phyloP scores from a whole-genome alignment of 495 filamentous ascomycete genomes.

The Evansstolkia leycettana region DNA sequence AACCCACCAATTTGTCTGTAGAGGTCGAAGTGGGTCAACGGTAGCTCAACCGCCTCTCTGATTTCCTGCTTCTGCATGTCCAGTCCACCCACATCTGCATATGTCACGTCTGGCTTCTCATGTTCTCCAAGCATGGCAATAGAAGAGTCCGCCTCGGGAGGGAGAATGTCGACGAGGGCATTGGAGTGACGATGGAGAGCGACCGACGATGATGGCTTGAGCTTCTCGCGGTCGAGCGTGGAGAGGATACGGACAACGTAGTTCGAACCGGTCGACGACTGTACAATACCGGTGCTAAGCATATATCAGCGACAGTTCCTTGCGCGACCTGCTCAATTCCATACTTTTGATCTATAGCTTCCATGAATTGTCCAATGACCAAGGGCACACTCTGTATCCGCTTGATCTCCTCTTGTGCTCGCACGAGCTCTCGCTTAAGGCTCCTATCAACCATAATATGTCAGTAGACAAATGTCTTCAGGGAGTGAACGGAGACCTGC shows the following conservation, averaged over 20 bases:
- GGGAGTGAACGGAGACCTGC: constrained; percentile 26
- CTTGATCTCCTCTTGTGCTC: constrained; percentile 98
- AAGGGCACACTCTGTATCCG: constrained; percentile 95
- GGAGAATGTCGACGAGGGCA: constrained; percentile 94
- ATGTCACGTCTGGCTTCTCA: constrained; percentile 97
- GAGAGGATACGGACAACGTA: constrained; percentile 98
- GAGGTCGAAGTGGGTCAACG: constrained; percentile 91
- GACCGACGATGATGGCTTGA: constrained; percentile 95
- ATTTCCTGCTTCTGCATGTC: constrained; percentile 99
- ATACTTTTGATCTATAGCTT: constrained; percentile 98
- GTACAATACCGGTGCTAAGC: constrained; percentile 86
- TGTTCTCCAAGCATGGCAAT: constrained; percentile 95
- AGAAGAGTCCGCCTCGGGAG: constrained; percentile 93
- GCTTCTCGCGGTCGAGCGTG: constrained; percentile 91
- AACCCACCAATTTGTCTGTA: constrained; percentile 82
- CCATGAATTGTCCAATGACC: constrained; percentile 99
- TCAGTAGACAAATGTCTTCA: not conserved
- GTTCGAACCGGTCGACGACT: constrained; percentile 95
- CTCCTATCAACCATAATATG: constrained; percentile 46
- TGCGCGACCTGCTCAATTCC: constrained; percentile 6
- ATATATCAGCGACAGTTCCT: constrained; percentile 12
- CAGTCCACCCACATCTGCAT: constrained; percentile 92
- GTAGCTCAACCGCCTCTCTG: constrained; percentile 90
- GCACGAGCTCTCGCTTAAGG: constrained; percentile 90
- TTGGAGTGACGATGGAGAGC: constrained; percentile 97